Percentiles rank a stretch among this genome's conserved stretches.
Evolutionary conservation across 75 land plant species (phyloP).

Genomic region (Ceratopteris richardii): DNA sequence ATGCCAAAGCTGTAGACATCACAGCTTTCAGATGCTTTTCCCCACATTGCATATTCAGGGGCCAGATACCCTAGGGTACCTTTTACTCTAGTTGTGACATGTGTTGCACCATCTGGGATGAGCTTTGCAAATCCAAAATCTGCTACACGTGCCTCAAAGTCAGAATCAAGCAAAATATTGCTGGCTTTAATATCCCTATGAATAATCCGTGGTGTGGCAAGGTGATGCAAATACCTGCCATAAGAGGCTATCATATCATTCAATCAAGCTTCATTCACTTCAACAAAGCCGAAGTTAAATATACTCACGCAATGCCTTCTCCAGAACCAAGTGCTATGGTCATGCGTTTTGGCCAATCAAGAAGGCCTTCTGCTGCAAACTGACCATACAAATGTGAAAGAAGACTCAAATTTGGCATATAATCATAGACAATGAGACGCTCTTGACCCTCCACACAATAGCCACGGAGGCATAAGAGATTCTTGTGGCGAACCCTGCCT

Average conservation of each 20-base stretch:
- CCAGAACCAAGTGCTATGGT: conserved; percentile 70
- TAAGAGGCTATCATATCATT: background rate
- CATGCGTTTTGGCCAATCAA: conserved; percentile 67
- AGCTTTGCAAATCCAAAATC: conserved; percentile 88
- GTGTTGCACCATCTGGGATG: conserved; percentile 75
- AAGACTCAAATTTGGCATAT: conserved; percentile 75
- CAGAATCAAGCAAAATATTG: conserved; percentile 59
- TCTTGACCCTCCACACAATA: conserved; percentile 69
- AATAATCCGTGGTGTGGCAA: conserved; percentile 70
- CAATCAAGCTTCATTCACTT: conserved; percentile 7
- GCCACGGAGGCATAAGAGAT: conserved; percentile 54
- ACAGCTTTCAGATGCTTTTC: conserved; percentile 70
- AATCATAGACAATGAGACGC: conserved; percentile 78
- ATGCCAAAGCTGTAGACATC: conserved; percentile 86
- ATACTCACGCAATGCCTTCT: conserved; percentile 59
- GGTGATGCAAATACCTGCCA: conserved; percentile 69
- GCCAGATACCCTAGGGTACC: conserved; percentile 83
- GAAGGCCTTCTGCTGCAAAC: conserved; percentile 28
- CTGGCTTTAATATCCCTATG: conserved; percentile 80
- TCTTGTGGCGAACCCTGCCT: conserved; percentile 66
- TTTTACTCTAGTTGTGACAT: conserved; percentile 63
- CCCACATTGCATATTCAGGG: conserved; percentile 82
- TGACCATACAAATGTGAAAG: conserved; percentile 70
- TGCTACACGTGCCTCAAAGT: conserved; percentile 59
- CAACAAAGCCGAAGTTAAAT: background rate